A percentile compares a stretch with the other conserved stretches of the same genome.
Evolutionary conservation across 306 rosid species (phyloP).

Genomic region (Medicago truncatula): DNA sequence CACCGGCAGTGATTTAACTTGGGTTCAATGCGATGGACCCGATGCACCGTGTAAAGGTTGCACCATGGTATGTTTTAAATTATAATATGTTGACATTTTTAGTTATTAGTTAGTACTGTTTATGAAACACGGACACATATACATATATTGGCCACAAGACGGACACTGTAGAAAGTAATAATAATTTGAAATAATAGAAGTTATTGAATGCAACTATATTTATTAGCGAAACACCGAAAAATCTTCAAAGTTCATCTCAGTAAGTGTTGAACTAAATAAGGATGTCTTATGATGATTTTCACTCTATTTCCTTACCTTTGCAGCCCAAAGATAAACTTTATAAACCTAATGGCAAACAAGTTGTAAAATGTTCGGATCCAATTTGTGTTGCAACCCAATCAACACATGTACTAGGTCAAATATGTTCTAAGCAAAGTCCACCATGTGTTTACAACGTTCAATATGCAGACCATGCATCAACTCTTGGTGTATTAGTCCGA

Average conservation of each 20-base stretch:
- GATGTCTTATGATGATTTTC: background rate
- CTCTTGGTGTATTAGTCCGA: constrained; percentile 65
- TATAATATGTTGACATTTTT: background rate
- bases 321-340: constrained; percentile 65
- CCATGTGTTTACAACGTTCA: constrained; percentile 66
- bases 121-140: too few relatives aligned
- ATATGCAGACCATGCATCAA: constrained; percentile 75
- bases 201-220: too few relatives aligned
- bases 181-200: too few relatives aligned
- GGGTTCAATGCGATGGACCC: constrained; percentile 91
- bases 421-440: constrained; percentile 36
- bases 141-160: too few relatives aligned
- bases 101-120: too few relatives aligned
- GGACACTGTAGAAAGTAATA: too few relatives aligned
- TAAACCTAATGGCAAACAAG: constrained; percentile 56
- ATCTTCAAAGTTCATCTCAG: background rate
- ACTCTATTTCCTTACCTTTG: background rate
- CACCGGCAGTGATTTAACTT: constrained; percentile 88
- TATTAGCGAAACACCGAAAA: too few relatives aligned
- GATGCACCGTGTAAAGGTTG: constrained; percentile 82
- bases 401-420: background rate
- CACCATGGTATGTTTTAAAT: constrained; percentile 51
- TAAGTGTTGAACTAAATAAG: background rate
- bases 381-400: constrained; percentile 49
- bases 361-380: constrained; percentile 55